Conservation (phyloP, 192 early-diverging fungal genomes). For the Coemansia nantahalensis region DNA sequence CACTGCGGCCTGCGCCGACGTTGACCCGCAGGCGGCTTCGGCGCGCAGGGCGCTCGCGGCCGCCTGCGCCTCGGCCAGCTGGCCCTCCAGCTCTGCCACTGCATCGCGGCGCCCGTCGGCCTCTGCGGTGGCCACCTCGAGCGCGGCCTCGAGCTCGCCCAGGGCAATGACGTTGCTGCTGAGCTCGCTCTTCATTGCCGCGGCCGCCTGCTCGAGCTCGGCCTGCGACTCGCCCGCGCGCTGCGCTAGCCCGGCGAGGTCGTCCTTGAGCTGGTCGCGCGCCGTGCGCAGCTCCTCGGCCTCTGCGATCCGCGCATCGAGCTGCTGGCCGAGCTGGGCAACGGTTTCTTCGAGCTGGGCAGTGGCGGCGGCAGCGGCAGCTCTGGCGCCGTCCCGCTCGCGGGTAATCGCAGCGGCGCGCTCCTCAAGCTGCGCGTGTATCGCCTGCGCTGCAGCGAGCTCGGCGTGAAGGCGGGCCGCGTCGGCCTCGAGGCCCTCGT, state of each 20-base stretch:
- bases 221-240: slow-evolving; percentile 16
- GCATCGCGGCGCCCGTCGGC: slow-evolving; percentile 1
- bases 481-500: neutral
- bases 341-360: slow-evolving; percentile 1
- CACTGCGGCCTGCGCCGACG: neutral
- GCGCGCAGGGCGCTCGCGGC: neutral
- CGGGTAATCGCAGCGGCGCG: neutral
- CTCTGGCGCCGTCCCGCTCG: neutral
- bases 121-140: slow-evolving; percentile 27
- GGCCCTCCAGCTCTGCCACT: slow-evolving; percentile 2
- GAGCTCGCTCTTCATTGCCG: slow-evolving; percentile 18
- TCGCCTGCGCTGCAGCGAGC: neutral
- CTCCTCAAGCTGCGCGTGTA: neutral
- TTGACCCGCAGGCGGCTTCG: too few relatives aligned
- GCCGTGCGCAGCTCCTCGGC: slow-evolving; percentile 1
- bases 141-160: slow-evolving; percentile 21
- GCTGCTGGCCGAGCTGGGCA: neutral
- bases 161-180: slow-evolving; percentile 26
- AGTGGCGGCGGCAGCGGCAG: too few relatives aligned
- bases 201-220: slow-evolving; percentile 28
- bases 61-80: slow-evolving; percentile 12
- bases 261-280: slow-evolving; percentile 10
- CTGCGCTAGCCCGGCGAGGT: slow-evolving; percentile 9
- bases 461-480: slow-evolving; percentile 2
- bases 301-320: neutral